Evolutionary conservation across 1,284 basidiomycete species (phyloP).

Genomic region (Puccinia hordei): DNA sequence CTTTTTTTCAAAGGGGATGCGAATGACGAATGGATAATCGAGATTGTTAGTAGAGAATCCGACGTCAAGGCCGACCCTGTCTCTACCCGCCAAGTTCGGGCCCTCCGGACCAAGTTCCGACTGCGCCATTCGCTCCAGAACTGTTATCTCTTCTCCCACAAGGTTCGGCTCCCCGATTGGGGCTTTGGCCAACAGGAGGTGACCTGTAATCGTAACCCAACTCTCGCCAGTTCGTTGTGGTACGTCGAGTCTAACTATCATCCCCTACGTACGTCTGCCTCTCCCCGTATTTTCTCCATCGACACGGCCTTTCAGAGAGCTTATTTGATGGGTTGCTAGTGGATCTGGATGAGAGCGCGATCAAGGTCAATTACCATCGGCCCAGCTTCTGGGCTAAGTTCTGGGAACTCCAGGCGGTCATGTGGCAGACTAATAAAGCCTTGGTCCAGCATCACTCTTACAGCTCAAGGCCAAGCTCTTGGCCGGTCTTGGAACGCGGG

Average conservation of each 20-base stretch:
- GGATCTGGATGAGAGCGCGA: constrained; percentile 64
- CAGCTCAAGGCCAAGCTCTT: constrained; percentile 84
- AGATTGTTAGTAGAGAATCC: constrained; percentile 68
- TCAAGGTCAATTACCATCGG: constrained; percentile 74
- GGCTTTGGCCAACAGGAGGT: constrained; percentile 96
- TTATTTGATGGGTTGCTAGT: constrained; percentile 63
- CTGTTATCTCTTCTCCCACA: constrained; percentile 97
- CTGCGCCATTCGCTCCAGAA: constrained; percentile 82
- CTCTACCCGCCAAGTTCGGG: constrained; percentile 72
- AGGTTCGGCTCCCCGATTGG: constrained; percentile 96
- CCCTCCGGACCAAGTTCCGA: constrained; percentile 80
- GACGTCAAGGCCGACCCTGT: constrained; percentile 65
- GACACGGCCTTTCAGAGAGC: not conserved
- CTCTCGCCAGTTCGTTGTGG: constrained; percentile 87
- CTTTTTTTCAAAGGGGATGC: constrained; percentile 64
- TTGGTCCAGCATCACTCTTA: constrained; percentile 91
- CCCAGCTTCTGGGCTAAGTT: constrained; percentile 90
- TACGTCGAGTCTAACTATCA: constrained; percentile 86
- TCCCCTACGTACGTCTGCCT: constrained; percentile 66
- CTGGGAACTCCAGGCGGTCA: constrained; percentile 85
- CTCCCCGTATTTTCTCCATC: not conserved
- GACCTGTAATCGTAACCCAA: constrained; percentile 96
- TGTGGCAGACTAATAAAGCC: constrained; percentile 98
- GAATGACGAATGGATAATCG: constrained; percentile 94
- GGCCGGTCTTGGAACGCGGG: constrained; percentile 85